Conservation (phyloP, 176 grass and related monocot genomes). For the Eleusine indica region DNA sequence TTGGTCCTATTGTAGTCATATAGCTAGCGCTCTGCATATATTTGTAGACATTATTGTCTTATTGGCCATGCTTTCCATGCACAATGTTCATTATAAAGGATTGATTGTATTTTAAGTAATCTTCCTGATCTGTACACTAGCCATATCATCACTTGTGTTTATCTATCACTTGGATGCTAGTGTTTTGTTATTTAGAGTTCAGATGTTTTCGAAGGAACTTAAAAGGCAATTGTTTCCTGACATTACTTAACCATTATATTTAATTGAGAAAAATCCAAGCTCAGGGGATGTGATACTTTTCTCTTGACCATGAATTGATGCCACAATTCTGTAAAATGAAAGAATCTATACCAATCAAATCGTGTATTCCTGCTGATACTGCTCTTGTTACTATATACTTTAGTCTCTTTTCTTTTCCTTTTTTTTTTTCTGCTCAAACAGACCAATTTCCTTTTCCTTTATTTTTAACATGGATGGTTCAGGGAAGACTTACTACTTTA, state of each 20-base stretch:
- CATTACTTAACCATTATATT: background rate
- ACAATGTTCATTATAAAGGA: conserved; percentile 5
- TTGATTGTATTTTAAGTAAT: background rate
- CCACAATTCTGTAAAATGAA: background rate
- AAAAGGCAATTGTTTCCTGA: background rate
- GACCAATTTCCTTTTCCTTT: conserved; percentile 5
- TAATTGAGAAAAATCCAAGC: background rate
- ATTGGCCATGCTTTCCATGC: background rate
- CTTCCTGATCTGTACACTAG: background rate
- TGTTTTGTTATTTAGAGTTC: background rate
- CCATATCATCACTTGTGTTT: background rate
- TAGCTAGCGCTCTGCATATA: background rate
- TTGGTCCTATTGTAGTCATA: background rate
- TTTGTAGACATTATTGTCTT: background rate
- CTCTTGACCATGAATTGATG: background rate
- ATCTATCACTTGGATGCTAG: background rate
- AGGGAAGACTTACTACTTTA: conserved; percentile 24
- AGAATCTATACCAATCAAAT: background rate
- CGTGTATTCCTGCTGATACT: background rate
- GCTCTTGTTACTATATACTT: background rate
- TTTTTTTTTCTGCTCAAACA: background rate
- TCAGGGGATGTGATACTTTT: background rate
- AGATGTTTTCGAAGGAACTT: background rate
- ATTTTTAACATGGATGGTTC: conserved; percentile 32
- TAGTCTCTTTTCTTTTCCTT: conserved; percentile 18